Evolutionary conservation across 176 grass and related monocot genomes (phyloP), one percentile per base, ranked within the genome.

Genomic region (Carex pumila): DNA sequence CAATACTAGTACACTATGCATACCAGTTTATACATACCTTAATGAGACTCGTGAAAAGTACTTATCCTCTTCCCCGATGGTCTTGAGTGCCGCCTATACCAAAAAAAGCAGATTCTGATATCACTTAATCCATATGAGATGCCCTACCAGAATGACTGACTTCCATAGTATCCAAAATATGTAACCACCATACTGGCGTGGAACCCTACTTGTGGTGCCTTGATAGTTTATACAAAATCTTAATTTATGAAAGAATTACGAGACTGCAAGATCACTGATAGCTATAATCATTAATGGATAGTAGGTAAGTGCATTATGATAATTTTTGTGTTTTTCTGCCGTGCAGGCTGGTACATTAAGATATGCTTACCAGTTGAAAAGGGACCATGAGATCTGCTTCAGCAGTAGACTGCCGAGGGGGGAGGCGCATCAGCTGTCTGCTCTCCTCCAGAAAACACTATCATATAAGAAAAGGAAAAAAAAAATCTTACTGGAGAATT

Each of bases 391-490:
- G 93, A 89, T 98, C 93, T 86, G 96, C 96, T 95, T 98, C 93
- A 83, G 96, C 96, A 79, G 96, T 98, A 84, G 95, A 98, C 86
- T 98, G 96, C 29, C 91, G 91, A 81, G 96, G 96, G 32, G 96
- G 96, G 81, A 98, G 71, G 12, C 89, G 93, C 93, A 98, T 92
- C 79, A 98, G 86, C 84, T 93, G 96, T 10, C 93, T 89, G 61
- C 91, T 93, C 88, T 98, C 96, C 89, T 98, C 96, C 63, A 98
- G 87, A 92, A 98, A 98, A 93, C 96, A 98, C 96, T 98, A 71
- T 64, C 62, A 79, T 71, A 74, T 83, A 94, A 66, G 37, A 71
- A 67, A 79, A 53, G 9, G 56, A 49, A 50, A 82, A 14, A 14
- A 34, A 84, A 12, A 25, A 73, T 65, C 1, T 61, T 37, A 72